Base-by-base conservation (phyloP, 2,329 filamentous ascomycete species). In the Paecilomyces fulvus region DNA sequence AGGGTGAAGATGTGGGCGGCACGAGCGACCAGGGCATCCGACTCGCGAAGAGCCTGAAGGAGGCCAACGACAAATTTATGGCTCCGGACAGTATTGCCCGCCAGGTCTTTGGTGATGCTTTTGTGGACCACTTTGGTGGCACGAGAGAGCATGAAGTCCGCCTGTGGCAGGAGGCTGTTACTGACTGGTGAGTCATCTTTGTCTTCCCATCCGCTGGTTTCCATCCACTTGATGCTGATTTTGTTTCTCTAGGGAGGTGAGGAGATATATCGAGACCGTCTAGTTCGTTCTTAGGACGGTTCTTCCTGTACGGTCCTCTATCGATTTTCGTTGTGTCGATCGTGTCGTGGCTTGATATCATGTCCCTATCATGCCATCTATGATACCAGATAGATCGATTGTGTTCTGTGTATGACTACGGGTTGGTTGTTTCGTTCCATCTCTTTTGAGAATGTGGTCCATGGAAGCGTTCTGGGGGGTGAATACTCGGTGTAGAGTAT, bases 161-260 rank as follows among this genome's bases (percentile, higher is more conserved):
- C 59, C 75, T 96, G 20, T 99, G 89, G 88, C 92, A 97, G 65
- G 92, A 97, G 72, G 92, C 92, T 1, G 92, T 97, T 5, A 97
- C 94, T 20, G 94, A 97, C 73, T 97, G 92, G 91, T 92, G 80
- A 72, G 88, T 85, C 55, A 54, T 37, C 49, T 33, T 56, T 11
- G 37, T 43, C 43, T 52, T 25, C 49, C 30, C 21, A 43, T 48
- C n/a, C n/a, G 14, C 25, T 23, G 52, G 14, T 11, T 51, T 49
- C 30, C 12, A 31, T 49, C 20, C 17, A 28, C 33, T 56, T 55
- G 49, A 51, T 43, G 3, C 65, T 68, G 57, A 63, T 56, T 55
- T 57, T 33, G 49, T 50, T 58, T 23, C 49, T 57, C 46, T 60
- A 88, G 86, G 87, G 88, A 92, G 72, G 80, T 90, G 70, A 83